Percentiles rank a stretch among this genome's conserved stretches.
These are phyloP conservation scores for Nematocida sp. DNA, from an alignment of 371 early-diverging fungal species.

Conservation along the genomic window DNA sequence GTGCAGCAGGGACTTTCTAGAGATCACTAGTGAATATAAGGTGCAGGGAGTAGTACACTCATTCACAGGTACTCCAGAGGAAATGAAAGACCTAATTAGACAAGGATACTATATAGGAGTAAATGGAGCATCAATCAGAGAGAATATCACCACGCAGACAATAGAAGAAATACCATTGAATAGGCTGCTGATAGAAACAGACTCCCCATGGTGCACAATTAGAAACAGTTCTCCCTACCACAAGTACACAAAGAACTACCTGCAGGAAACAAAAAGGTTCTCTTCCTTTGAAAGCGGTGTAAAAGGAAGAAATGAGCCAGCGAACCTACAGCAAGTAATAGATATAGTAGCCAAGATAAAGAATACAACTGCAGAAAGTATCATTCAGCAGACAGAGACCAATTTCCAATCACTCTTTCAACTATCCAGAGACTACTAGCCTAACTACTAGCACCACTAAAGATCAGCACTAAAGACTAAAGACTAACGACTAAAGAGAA, in stretches of 20 bases:
- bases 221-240: conserved; percentile 74
- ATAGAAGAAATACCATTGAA: conserved; percentile 74
- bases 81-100: conserved; percentile 69
- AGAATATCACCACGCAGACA: conserved; percentile 72
- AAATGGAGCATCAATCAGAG: conserved; percentile 88
- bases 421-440: neutral
- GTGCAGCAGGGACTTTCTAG: conserved; percentile 65
- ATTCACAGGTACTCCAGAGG: conserved; percentile 75
- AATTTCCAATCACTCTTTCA: conserved; percentile 26
- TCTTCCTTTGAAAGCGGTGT: conserved; percentile 13
- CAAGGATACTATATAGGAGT: conserved; percentile 83
- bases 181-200: conserved; percentile 79
- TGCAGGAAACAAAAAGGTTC: conserved; percentile 6
- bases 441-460: neutral
- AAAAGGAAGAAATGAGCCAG: conserved; percentile 61
- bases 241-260: conserved; percentile 63
- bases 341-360: conserved; percentile 59
- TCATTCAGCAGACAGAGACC: conserved; percentile 11
- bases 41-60: conserved; percentile 80
- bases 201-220: conserved; percentile 75
- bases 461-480: neutral
- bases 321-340: conserved; percentile 51
- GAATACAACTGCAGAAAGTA: conserved; percentile 8
- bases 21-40: conserved; percentile 57
- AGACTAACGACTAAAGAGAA: neutral